Base-by-base conservation (phyloP, 2,329 filamentous ascomycete genomes). In the Trichophyton verrucosum region DNA sequence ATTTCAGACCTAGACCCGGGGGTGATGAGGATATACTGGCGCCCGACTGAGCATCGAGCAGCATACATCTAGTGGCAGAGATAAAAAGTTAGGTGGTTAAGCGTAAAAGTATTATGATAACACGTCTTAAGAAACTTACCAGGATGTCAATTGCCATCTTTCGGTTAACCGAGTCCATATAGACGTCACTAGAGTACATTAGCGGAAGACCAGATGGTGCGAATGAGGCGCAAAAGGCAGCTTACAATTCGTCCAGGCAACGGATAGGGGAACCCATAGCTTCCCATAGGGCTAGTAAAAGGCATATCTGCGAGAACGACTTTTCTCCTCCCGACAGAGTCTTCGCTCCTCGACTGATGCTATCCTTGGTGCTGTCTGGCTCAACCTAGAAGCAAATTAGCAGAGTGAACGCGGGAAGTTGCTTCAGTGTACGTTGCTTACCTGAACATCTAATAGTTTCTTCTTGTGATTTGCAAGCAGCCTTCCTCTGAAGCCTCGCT, bases 161-260 rank as follows among this genome's bases (percentile, higher is more conserved):
- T 63, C 94, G 85, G 74, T 99, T 99, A 62, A 97, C 89, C 66
- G 87, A 90, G 74, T 99, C 94, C 94, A 99, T 99, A 79, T 96
- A 99, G 36, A 99, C 94, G 72, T 99, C 94, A 70, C 79, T 82
- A 61, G 53, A 36, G 59, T 72, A 66, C 69, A 58, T 24, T 44
- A 47, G 60, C 15, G 33, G 33, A 38, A 38, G 33, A 24, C 4
- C 30, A 2, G 11, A 36, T 7, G 5, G 20, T 17, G 61, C n/a
- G 3, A 49, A 58, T 30, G 30, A 42, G 36, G 46, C 59, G n/a
- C 44, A 27, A 47, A 9, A 20, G 20, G 7, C 11, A 7, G 36
- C 78, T 66, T 72, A 81, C 80, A 97, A 99, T 74, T 99, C 94
- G 74, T 99, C 94, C 60, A 99, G 80, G 70, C 94, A 99, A 60